Evolutionary conservation across 306 rosid species (phyloP), one percentile per base, ranked within the genome.

Genomic region (Cucurbita moschata): DNA sequence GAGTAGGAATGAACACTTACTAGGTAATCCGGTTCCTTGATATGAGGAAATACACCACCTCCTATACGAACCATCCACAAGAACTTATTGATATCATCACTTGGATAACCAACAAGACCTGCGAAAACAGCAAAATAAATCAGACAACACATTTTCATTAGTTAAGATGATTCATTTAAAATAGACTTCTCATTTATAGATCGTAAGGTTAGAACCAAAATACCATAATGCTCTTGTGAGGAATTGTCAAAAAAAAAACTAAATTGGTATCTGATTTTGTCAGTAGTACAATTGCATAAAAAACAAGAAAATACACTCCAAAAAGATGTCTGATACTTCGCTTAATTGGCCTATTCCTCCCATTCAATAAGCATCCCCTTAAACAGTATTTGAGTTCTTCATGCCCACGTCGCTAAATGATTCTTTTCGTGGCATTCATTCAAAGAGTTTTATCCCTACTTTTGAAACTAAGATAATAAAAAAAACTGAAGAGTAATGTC

Each of bases 21-120:
- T 38, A 95, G 80, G 83, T 91, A 95, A 82, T 95, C 99, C 0
- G 97, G 89, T 82, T 95, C 99, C 81, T 71, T 95, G 76, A 95
- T 95, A 86, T 95, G 99, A 79, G 99, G 99, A 82, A 91, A 95
- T 76, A 95, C 99, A 60, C 99, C 99, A 49, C 99, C 99, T 77
- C 99, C 99, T 10, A 95, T 95, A 3, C 99, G 97, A 73, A 95
- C 99, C 99, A 95, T 95, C 99, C 99, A 95, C 75, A 95, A 82
- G 87, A 95, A 95, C 88, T 95, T 95, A 39, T 95, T 95, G 74
- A 95, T 95, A 79, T 95, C 99, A 69, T 95, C 99, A 79, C 99
- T 95, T 19, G 99, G 91, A 83, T 91, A 95, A 73, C 99, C 99
- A 77, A 95, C 99, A 77, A 95, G 81, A 83, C 99, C 99, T 95